Evolutionary conservation across 179 eudicot species (phyloP).

Genomic region (Beta macrorhiza): DNA sequence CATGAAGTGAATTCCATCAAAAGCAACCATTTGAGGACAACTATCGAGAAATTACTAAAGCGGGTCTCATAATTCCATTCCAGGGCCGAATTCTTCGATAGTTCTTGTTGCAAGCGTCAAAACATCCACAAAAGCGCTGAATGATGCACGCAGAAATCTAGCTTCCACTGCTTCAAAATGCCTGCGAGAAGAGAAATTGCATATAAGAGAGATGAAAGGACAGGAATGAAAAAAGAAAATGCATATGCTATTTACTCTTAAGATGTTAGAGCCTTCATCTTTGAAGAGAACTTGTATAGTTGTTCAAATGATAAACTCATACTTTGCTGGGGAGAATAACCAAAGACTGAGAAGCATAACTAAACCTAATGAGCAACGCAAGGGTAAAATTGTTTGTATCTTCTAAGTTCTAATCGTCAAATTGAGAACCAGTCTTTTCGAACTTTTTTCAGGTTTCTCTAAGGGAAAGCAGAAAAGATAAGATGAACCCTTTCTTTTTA

Average conservation of each 20-base stretch:
- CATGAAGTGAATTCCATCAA: background rate
- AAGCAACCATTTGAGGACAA: no score
- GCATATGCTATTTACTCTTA: background rate
- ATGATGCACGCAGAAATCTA: constrained; percentile 91
- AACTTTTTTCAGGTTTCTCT: background rate
- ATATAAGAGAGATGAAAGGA: background rate
- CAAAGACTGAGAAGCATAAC: background rate
- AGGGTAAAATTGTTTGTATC: background rate
- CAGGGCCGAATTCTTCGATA: constrained; percentile 69
- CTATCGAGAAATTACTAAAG: background rate
- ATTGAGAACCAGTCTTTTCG: background rate
- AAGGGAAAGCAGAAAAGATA: background rate
- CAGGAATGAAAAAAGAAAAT: background rate
- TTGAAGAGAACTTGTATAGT: background rate
- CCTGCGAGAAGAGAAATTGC: constrained; percentile 37
- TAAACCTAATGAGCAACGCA: background rate
- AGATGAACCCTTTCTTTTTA: background rate
- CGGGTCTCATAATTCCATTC: constrained; percentile 26
- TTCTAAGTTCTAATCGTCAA: background rate
- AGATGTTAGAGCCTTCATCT: background rate
- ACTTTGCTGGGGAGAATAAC: background rate
- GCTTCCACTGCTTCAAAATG: constrained; percentile 92
- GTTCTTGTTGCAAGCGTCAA: constrained; percentile 79
- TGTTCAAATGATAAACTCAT: background rate
- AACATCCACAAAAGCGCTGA: constrained; percentile 72